These are phyloP conservation scores for Colletotrichum lupini DNA, from an alignment of 2,329 filamentous ascomycete species.

Conservation along the genomic window DNA sequence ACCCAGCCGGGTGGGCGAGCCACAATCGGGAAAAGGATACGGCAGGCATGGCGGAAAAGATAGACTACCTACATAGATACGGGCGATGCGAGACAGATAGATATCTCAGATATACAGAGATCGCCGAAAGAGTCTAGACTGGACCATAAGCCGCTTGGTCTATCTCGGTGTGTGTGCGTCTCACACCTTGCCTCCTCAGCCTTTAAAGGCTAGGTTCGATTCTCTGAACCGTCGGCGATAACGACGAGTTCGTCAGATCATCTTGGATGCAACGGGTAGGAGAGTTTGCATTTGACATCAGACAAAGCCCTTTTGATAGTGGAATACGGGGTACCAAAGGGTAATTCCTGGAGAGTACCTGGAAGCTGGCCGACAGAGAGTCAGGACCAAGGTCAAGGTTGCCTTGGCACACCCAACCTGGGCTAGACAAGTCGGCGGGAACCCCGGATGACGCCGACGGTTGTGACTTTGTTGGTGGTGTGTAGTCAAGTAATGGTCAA, in stretches of 20 bases:
- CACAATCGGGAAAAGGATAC: constrained; percentile 19
- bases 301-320: background rate
- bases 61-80: background rate
- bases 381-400: background rate
- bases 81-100: constrained; percentile 5
- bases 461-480: background rate
- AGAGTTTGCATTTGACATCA: constrained; percentile 2
- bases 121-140: background rate
- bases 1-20: background rate
- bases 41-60: constrained; percentile 5
- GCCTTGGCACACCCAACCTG: constrained; percentile 18
- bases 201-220: background rate
- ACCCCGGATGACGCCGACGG: constrained; percentile 25
- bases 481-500: constrained; percentile 1
- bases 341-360: background rate
- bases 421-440: constrained; percentile 19
- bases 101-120: constrained; percentile 9
- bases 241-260: background rate
- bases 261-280: background rate
- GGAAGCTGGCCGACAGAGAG: constrained; percentile 13
- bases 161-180: background rate
- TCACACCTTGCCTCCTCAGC: background rate
- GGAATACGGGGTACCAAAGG: background rate
- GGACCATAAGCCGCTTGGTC: background rate
- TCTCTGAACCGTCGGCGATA: background rate